Evolutionary conservation across 345 rosid genomes (phyloP).

Genomic region (Ailanthus altissimus): DNA sequence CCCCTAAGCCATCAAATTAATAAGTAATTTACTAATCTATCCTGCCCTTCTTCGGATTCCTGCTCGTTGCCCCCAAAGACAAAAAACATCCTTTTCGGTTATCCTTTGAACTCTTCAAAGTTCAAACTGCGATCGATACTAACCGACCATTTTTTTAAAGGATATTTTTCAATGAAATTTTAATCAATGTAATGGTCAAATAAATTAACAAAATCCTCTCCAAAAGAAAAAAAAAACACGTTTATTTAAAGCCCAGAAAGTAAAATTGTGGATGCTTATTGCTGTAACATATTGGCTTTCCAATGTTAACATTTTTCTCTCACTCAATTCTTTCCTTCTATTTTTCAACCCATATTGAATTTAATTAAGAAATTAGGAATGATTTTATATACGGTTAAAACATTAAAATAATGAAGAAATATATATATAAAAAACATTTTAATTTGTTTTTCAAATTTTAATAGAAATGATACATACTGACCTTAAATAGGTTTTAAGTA

Average conservation of each 20-base stretch:
- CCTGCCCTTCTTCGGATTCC: slow-evolving; percentile 4
- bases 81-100: slow-evolving; percentile 20
- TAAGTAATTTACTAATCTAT: not conserved
- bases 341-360: no score
- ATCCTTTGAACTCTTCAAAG: slow-evolving; percentile 10
- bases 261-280: not conserved
- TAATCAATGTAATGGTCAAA: not conserved
- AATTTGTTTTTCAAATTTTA: no score
- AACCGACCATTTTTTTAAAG: not conserved
- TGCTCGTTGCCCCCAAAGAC: slow-evolving; percentile 16
- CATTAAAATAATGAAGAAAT: no score
- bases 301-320: no score
- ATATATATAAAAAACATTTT: no score
- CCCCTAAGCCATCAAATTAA: not conserved
- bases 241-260: not conserved
- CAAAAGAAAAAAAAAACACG: not conserved
- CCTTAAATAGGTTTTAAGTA: not conserved
- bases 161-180: not conserved
- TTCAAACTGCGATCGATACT: slow-evolving; percentile 10
- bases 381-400: no score
- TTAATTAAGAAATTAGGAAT: no score
- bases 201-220: not conserved
- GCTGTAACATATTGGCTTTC: no score
- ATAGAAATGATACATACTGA: no score
- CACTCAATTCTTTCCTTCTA: no score